Percentiles rank a stretch among this genome's conserved stretches.
Evolutionary conservation across 2,329 filamentous ascomycete genomes (phyloP).

Genomic region (Trichophyton benhamiae): DNA sequence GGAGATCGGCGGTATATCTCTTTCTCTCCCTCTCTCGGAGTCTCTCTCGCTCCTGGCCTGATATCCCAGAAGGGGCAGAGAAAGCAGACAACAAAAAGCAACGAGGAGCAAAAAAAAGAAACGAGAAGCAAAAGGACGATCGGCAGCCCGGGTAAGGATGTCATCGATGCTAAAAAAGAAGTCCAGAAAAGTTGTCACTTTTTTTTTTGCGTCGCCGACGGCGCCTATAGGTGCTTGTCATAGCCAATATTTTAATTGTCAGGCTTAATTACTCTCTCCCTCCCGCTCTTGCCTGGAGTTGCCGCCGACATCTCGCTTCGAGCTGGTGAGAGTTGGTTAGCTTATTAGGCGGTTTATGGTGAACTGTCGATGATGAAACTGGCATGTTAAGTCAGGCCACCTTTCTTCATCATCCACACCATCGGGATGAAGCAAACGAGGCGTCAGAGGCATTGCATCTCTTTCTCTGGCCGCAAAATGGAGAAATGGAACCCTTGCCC

Average conservation of each 20-base stretch:
- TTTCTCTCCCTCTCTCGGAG: background rate
- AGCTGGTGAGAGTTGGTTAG: background rate
- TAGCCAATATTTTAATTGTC: too few relatives aligned
- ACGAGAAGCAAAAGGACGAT: background rate
- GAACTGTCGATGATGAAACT: background rate
- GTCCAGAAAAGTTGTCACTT: background rate
- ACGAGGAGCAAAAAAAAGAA: background rate
- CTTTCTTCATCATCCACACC: too few relatives aligned
- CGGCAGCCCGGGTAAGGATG: background rate
- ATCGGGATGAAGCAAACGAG: too few relatives aligned
- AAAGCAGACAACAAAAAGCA: background rate
- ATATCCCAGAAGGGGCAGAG: background rate
- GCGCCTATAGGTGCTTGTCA: background rate
- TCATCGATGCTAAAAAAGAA: background rate
- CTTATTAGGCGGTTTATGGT: background rate
- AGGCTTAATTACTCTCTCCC: too few relatives aligned
- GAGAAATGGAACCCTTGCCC: too few relatives aligned
- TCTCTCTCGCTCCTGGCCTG: background rate
- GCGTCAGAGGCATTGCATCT: too few relatives aligned
- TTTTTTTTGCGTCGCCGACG: background rate
- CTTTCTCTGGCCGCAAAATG: too few relatives aligned
- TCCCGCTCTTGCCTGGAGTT: too few relatives aligned
- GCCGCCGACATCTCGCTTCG: background rate
- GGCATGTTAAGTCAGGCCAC: too few relatives aligned
- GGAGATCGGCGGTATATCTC: background rate